Conservation (phyloP, 2,329 filamentous ascomycete genomes). For the Didymosphaeria variabile region DNA sequence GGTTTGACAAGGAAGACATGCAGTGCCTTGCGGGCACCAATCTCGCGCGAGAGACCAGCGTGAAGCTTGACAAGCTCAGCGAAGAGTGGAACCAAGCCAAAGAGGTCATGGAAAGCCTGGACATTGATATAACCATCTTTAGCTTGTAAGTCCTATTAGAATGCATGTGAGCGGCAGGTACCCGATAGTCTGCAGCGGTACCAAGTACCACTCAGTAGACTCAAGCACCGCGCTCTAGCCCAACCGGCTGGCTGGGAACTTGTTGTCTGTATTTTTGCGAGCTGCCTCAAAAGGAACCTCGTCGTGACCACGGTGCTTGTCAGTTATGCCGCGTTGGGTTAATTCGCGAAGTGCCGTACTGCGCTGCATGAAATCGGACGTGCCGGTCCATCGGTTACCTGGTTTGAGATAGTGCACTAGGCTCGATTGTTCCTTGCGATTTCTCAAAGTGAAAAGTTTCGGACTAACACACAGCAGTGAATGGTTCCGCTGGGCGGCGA, state of each 20-base stretch:
- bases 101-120: conserved; percentile 27
- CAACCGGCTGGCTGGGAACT: not conserved
- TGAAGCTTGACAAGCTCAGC: conserved; percentile 29
- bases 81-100: conserved; percentile 38
- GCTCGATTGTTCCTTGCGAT: not conserved
- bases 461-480: conserved; percentile 50
- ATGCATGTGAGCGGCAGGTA: conserved; percentile 3
- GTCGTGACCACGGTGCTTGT: not conserved
- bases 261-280: not conserved
- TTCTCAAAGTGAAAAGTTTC: not conserved
- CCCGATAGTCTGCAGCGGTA: not conserved
- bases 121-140: conserved; percentile 27
- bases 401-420: not conserved
- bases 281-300: not conserved
- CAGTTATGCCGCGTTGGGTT: not conserved
- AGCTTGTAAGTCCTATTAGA: conserved; percentile 35
- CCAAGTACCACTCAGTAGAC: not conserved
- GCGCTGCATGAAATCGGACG: not conserved
- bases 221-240: not conserved
- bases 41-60: conserved; percentile 36
- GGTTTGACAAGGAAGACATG: conserved; percentile 47
- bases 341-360: not conserved
- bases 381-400: not conserved
- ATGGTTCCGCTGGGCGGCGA: conserved; percentile 60
- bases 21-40: conserved; percentile 48